Evolutionary conservation across 805 yeast genomes (phyloP).

Genomic region (Martiniozyma abietophila): DNA sequence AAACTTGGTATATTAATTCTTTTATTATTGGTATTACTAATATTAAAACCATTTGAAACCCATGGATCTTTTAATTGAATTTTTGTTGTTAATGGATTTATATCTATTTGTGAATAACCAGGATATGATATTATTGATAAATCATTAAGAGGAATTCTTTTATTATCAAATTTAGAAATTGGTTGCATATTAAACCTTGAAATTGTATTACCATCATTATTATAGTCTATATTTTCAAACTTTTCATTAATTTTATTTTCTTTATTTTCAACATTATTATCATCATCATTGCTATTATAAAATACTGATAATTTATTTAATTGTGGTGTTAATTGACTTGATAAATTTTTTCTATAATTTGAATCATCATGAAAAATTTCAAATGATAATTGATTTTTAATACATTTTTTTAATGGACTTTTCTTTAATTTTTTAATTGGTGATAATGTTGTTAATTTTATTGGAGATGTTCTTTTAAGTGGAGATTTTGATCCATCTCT

Average conservation of each 20-base stretch:
- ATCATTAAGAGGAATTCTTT: conserved; percentile 4
- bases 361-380: conserved; percentile 7
- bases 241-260: too few relatives aligned
- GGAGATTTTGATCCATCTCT: conserved; percentile 8
- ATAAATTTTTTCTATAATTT: not conserved
- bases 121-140: conserved; percentile 6
- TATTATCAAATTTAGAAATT: not conserved
- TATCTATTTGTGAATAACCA: conserved; percentile 2
- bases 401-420: not conserved
- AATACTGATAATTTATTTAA: not conserved
- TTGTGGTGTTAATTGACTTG: not conserved
- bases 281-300: not conserved
- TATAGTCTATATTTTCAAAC: too few relatives aligned
- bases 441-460: conserved; percentile 3
- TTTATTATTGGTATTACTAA: too few relatives aligned
- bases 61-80: conserved; percentile 9
- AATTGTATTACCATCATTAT: too few relatives aligned
- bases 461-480: conserved; percentile 8
- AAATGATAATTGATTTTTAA: not conserved
- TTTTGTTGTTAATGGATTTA: conserved; percentile 1
- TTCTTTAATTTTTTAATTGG: conserved; percentile 4
- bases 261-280: conserved; percentile 3
- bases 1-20: conserved; percentile 7
- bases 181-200: too few relatives aligned
- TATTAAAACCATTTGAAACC: conserved; percentile 7